Evolutionary conservation across 2,329 filamentous ascomycete genomes (phyloP).

Genomic region (Aspergillus brasiliensis): DNA sequence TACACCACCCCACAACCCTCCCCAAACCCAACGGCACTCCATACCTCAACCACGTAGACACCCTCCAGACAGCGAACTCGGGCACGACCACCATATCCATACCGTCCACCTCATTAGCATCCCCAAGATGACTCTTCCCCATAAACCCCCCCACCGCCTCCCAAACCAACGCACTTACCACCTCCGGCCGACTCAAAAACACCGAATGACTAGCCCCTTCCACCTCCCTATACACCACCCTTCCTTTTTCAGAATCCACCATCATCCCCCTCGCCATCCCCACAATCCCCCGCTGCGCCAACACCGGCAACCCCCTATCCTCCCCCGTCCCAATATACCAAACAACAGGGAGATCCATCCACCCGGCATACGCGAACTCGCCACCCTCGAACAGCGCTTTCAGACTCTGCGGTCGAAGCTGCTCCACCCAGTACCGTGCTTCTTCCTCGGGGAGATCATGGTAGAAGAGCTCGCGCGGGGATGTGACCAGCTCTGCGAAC

Average conservation of each 20-base stretch:
- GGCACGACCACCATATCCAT: too few species aligned
- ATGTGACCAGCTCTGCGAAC: slow-evolving; percentile 42
- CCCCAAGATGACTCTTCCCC: not conserved
- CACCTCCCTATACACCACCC: slow-evolving; percentile 45
- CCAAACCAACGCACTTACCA: slow-evolving; percentile 42
- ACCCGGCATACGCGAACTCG: slow-evolving; percentile 50
- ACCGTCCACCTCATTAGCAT: too few species aligned
- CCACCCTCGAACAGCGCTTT: slow-evolving; percentile 51
- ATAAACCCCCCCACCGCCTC: slow-evolving; percentile 40
- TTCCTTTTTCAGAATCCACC: slow-evolving; percentile 42
- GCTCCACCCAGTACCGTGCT: slow-evolving; percentile 44
- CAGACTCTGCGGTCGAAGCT: slow-evolving; percentile 46
- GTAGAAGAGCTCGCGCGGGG: slow-evolving; percentile 51
- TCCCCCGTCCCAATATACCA: slow-evolving; percentile 52
- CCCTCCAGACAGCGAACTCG: too few species aligned
- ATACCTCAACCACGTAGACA: too few species aligned
- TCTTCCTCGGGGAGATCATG: slow-evolving; percentile 53
- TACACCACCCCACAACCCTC: too few species aligned
- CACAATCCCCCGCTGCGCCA: slow-evolving; percentile 43
- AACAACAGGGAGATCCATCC: slow-evolving; percentile 48
- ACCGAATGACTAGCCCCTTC: slow-evolving; percentile 51
- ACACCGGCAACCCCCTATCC: slow-evolving; percentile 45
- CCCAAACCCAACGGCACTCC: too few species aligned
- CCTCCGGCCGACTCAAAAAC: slow-evolving; percentile 51
- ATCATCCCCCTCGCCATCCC: slow-evolving; percentile 42